Conservation (phyloP, 148 eudicot genomes). For the Camellia japonica region DNA sequence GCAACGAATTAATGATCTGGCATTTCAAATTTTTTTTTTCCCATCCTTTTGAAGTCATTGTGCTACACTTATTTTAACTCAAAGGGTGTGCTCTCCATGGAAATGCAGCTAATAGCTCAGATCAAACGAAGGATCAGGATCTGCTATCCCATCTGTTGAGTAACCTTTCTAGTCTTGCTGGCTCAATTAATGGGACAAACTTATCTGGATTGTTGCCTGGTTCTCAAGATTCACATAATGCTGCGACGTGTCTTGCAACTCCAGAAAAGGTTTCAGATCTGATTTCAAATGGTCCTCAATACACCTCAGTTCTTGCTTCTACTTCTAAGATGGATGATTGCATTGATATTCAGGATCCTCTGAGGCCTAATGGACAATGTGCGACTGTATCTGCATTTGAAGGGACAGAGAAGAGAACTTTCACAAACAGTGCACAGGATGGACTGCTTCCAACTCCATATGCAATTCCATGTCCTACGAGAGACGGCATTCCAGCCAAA, state of each 20-base stretch:
- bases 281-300: not conserved
- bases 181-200: constrained; percentile 41
- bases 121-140: constrained; percentile 69
- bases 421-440: constrained; percentile 19
- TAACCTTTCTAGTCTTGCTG: constrained; percentile 62
- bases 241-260: constrained; percentile 36
- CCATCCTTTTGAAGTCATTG: not conserved
- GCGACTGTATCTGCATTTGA: constrained; percentile 26
- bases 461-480: constrained; percentile 16
- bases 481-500: constrained; percentile 25
- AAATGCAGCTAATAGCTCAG: constrained; percentile 65
- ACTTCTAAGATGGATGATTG: constrained; percentile 16
- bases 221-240: constrained; percentile 46
- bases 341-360: constrained; percentile 40
- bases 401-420: constrained; percentile 25
- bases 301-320: not conserved
- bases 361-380: constrained; percentile 29
- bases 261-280: constrained; percentile 52
- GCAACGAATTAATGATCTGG: not conserved
- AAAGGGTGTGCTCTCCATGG: not conserved
- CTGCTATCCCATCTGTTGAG: constrained; percentile 68
- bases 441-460: constrained; percentile 25
- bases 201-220: constrained; percentile 39
- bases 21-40: not conserved
- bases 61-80: not conserved